These are phyloP conservation scores for Nakazawaea ishiwadae DNA, from an alignment of 805 yeast species.

Conservation along the genomic window DNA sequence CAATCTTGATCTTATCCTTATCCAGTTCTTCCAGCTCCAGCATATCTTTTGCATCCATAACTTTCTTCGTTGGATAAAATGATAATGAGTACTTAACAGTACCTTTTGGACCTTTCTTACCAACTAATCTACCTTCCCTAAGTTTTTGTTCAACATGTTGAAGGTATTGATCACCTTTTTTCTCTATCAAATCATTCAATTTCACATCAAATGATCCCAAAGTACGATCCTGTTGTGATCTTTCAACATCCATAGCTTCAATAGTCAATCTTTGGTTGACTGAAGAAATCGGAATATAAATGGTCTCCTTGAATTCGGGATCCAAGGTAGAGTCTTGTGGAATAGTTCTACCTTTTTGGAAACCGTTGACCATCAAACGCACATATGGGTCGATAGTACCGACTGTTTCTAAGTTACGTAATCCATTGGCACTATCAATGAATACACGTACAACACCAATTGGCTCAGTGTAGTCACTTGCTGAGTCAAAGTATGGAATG, in stretches of 20 bases:
- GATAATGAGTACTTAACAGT: conserved; percentile 65
- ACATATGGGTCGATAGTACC: conserved; percentile 94
- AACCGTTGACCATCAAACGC: conserved; percentile 72
- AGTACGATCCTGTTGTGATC: conserved; percentile 73
- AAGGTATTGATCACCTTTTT: conserved; percentile 59
- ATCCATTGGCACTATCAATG: conserved; percentile 63
- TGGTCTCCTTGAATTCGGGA: conserved; percentile 82
- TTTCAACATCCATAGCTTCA: conserved; percentile 91
- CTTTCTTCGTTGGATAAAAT: conserved; percentile 80
- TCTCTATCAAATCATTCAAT: conserved; percentile 61
- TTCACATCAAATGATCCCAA: conserved; percentile 78
- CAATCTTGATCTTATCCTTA: conserved; percentile 29
- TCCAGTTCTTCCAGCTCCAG: conserved; percentile 41
- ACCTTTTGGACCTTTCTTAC: conserved; percentile 84
- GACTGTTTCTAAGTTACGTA: conserved; percentile 80
- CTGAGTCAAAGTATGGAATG: conserved; percentile 58
- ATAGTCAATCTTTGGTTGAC: conserved; percentile 76
- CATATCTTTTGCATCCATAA: conserved; percentile 71
- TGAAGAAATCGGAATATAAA: conserved; percentile 79
- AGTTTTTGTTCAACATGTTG: conserved; percentile 53
- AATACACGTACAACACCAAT: conserved; percentile 83
- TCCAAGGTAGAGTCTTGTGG: conserved; percentile 59
- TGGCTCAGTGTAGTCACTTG: conserved; percentile 88
- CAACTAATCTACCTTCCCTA: conserved; percentile 59
- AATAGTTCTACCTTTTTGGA: conserved; percentile 72